Base-by-base conservation (phyloP, 2,329 filamentous ascomycete genomes). In the Fonsecaea pugnacius region DNA sequence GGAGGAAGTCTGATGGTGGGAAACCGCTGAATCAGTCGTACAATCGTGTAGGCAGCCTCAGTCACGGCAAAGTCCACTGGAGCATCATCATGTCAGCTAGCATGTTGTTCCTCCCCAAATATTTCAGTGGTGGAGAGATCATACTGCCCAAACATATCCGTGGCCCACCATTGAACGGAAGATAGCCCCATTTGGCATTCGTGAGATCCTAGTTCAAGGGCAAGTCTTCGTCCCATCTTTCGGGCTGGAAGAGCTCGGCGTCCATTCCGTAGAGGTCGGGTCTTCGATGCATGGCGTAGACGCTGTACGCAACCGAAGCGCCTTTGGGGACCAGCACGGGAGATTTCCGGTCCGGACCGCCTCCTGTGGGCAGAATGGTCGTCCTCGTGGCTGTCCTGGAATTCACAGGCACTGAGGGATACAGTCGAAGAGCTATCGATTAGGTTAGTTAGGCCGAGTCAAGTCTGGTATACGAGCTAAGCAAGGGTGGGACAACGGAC, bases 351-450 rank as follows among this genome's bases (percentile, higher is more conserved):
- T 85, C 80, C 3, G 77, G 73, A 0, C 83, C 83, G 21, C 83
- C 83, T 14, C 83, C 91, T 14, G 81, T 79, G 0, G 91, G 91
- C 1, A 96, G 84, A 0, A 86, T 90, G 2, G 91, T 93, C 78
- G 92, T 89, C 64, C 81, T 82, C 8, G 91, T 81, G 9, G 91
- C 85, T 40, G 88, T 79, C 67, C 91, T 89, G 54, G 91, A 83
- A 77, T 94, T 95, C 78, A 89, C 89, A 1, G 91, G 91, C 1
- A 95, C 89, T 18, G 86, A 83, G 0, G 91, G 91, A 75, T 93
- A 91, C 8, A 93, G 77, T 16, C 91, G 87, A 64, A 93, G 84
- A 3, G n/a, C 50, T 53, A 27, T 51, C 12, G 16, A n/a, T 6
- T n/a, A 2, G 0, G 86, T 89, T 78, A 94, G 91, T 77, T 90